Conservation (phyloP, 768 basidiomycete species). For the Naematelia aurantialba region DNA sequence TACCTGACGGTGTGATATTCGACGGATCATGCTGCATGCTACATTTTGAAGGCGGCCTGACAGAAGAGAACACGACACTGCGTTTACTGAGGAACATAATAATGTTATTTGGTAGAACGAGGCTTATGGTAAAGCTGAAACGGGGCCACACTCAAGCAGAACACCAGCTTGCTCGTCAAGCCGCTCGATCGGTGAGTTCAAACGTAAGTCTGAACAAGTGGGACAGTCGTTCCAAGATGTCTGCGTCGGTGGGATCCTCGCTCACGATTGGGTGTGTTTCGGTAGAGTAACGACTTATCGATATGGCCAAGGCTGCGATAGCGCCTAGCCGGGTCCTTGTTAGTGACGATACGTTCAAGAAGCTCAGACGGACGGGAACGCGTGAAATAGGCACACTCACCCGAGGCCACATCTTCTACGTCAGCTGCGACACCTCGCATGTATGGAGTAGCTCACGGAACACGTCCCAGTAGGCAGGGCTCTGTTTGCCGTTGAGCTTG, state of each 20-base stretch:
- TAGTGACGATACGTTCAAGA: neutral
- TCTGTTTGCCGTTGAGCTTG: conserved; percentile 27
- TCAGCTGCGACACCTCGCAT: neutral
- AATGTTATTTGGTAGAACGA: too few relatives aligned
- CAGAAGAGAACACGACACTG: too few relatives aligned
- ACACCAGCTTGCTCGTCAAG: neutral
- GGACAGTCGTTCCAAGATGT: neutral
- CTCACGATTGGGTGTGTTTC: neutral
- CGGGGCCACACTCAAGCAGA: too few relatives aligned
- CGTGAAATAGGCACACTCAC: neutral
- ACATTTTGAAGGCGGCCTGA: too few relatives aligned
- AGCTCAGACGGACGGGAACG: neutral
- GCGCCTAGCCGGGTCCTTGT: conserved; percentile 12
- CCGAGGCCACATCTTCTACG: conserved; percentile 18
- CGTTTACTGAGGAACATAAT: too few relatives aligned
- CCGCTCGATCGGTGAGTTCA: neutral
- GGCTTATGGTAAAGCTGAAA: too few relatives aligned
- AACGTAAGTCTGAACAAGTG: neutral
- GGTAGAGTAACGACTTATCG: neutral
- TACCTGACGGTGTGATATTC: too few relatives aligned
- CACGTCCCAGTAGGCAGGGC: conserved; percentile 42
- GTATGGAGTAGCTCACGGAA: conserved; percentile 26
- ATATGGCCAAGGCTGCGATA: conserved; percentile 12
- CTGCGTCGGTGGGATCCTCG: neutral
- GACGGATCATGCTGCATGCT: too few relatives aligned